Percentiles rank a stretch among this genome's conserved stretches.
Evolutionary conservation across 768 basidiomycete species (phyloP).

Genomic region (Bullera alba): DNA sequence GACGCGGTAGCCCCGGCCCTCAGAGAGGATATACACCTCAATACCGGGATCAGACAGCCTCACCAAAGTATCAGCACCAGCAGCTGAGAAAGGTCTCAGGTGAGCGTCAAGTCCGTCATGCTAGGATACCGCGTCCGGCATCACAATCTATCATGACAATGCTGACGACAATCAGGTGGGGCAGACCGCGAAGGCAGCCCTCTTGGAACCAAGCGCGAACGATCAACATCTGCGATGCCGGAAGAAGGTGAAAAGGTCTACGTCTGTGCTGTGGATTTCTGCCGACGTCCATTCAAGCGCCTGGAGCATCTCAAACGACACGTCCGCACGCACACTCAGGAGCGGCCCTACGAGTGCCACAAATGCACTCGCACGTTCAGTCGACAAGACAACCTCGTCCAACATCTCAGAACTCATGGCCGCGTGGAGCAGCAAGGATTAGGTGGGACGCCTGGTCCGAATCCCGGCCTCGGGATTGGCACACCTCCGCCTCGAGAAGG

Average conservation of each 20-base stretch:
- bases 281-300: slow-evolving; percentile 78
- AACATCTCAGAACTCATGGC: slow-evolving; percentile 76
- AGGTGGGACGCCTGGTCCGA: background rate
- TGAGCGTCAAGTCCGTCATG: background rate
- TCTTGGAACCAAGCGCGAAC: background rate
- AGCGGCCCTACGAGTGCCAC: slow-evolving; percentile 70
- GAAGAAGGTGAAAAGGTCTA: slow-evolving; percentile 50
- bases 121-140: background rate
- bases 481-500: background rate
- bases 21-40: background rate
- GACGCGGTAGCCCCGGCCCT: background rate
- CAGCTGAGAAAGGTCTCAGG: background rate
- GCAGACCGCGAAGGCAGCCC: background rate
- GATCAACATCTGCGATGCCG: background rate
- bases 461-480: background rate
- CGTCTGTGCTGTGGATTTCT: slow-evolving; percentile 75
- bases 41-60: background rate
- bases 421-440: too few species aligned
- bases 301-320: slow-evolving; percentile 85
- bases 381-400: slow-evolving; percentile 77
- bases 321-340: slow-evolving; percentile 80
- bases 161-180: too few species aligned
- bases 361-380: slow-evolving; percentile 76
- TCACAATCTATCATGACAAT: background rate
- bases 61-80: background rate